A percentile compares a stretch with the other conserved stretches of the same genome.
Evolutionary conservation across 1,139 yeast genomes (phyloP).

Genomic region (Candida pseudocylindracea): DNA sequence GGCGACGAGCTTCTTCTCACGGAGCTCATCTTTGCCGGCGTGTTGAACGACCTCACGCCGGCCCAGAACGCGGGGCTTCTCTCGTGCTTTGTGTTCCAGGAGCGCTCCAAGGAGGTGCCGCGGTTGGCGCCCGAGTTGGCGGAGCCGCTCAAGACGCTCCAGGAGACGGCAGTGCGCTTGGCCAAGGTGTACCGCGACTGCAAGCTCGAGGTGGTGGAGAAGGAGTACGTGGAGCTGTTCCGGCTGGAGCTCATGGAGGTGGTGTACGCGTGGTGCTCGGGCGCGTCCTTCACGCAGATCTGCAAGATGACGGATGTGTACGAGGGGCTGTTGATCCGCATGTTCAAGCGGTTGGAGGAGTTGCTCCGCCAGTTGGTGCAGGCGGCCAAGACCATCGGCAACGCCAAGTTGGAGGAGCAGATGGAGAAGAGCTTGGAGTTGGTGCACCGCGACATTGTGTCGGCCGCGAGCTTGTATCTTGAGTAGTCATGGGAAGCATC

Average conservation of each 20-base stretch:
- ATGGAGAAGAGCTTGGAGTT: constrained; percentile 72
- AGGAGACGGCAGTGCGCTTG: constrained; percentile 74
- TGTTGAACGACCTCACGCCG: constrained; percentile 65
- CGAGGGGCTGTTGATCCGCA: constrained; percentile 87
- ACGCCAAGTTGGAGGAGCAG: constrained; percentile 61
- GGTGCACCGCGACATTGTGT: constrained; percentile 89
- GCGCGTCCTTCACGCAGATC: constrained; percentile 86
- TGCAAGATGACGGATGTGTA: constrained; percentile 98
- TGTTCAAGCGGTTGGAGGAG: constrained; percentile 87
- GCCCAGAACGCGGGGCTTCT: constrained; percentile 85
- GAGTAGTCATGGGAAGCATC: background rate
- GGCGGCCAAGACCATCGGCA: constrained; percentile 89
- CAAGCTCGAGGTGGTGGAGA: constrained; percentile 72
- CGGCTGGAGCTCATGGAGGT: constrained; percentile 93
- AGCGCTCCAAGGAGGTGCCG: constrained; percentile 77
- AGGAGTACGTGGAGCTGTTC: constrained; percentile 79
- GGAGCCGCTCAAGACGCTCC: constrained; percentile 71
- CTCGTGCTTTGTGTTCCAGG: constrained; percentile 94
- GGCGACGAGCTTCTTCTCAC: constrained; percentile 84
- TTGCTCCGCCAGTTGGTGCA: constrained; percentile 71
- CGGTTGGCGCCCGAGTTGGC: constrained; percentile 69
- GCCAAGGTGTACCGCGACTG: constrained; percentile 81
- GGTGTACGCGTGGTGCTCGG: constrained; percentile 90
- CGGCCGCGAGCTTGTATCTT: constrained; percentile 83
- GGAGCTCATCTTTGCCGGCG: constrained; percentile 86